These are phyloP conservation scores for Cyphellophora attinorum DNA, from an alignment of 2,329 filamentous ascomycete genomes.

Conservation along the genomic window DNA sequence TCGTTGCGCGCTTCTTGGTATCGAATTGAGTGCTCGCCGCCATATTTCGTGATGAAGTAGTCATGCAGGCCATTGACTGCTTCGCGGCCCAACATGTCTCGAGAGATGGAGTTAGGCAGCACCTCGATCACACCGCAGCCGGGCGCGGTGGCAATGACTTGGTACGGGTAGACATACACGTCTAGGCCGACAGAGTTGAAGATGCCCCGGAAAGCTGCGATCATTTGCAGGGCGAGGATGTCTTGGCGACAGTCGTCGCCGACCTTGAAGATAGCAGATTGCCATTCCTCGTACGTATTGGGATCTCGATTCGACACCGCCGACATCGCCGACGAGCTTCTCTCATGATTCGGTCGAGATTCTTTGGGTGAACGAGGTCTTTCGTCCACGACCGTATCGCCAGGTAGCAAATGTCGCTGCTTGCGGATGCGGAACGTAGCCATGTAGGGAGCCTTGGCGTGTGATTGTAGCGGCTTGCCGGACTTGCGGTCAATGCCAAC, in stretches of 20 bases:
- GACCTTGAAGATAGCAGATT: conserved; percentile 99
- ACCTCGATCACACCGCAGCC: conserved; percentile 98
- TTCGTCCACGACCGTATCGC: conserved; percentile 27
- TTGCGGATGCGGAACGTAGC: conserved; percentile 96
- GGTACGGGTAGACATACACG: conserved; percentile 93
- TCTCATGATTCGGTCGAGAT: not conserved
- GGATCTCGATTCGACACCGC: conserved; percentile 2
- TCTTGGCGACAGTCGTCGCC: conserved; percentile 98
- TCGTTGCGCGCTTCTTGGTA: conserved; percentile 95
- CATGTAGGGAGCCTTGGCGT: conserved; percentile 98
- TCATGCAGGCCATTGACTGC: conserved; percentile 97
- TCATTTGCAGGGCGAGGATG: conserved; percentile 93
- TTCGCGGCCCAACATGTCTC: conserved; percentile 96
- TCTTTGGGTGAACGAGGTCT: not conserved
- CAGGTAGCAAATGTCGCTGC: conserved; percentile 42
- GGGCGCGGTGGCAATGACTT: conserved; percentile 92
- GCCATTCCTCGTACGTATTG: conserved; percentile 82
- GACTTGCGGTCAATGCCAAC: conserved; percentile 98
- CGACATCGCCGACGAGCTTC: not conserved
- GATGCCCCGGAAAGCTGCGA: conserved; percentile 92
- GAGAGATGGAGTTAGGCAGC: conserved; percentile 91
- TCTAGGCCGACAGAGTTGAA: conserved; percentile 92
- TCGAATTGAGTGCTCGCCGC: conserved; percentile 84
- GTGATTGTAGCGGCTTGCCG: conserved; percentile 91
- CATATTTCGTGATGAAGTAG: conserved; percentile 96